Conservation (phyloP, 192 early-diverging fungal species). For the Coemansia sp. region DNA sequence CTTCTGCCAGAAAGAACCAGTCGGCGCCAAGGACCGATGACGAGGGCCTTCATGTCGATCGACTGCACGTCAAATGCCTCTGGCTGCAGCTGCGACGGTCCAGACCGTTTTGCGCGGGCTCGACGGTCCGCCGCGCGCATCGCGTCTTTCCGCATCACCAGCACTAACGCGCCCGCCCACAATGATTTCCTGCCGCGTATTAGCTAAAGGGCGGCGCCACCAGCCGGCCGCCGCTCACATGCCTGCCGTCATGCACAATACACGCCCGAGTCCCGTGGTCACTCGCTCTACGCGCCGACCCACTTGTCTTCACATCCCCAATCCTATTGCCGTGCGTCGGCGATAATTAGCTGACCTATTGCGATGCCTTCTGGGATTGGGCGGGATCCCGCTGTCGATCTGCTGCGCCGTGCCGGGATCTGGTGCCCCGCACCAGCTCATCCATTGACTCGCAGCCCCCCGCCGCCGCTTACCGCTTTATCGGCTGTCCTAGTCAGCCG, state of each 20-base stretch:
- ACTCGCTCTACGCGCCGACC: background rate
- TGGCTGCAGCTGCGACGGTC: background rate
- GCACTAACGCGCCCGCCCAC: background rate
- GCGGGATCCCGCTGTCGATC: no score
- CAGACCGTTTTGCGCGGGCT: background rate
- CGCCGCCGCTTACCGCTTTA: background rate
- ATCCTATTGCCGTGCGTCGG: background rate
- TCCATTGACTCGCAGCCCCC: background rate
- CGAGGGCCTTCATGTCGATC: background rate
- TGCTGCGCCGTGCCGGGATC: background rate
- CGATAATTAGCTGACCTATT: no score
- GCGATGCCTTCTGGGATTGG: no score
- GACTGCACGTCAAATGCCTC: background rate
- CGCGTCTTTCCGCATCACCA: background rate
- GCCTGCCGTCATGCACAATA: conserved; percentile 4
- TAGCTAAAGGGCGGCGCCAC: background rate
- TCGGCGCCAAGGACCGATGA: conserved; percentile 2
- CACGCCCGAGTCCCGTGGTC: background rate
- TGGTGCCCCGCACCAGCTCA: background rate
- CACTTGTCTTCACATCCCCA: background rate
- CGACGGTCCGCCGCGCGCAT: background rate
- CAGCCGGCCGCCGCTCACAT: background rate
- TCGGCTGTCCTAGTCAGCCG: background rate
- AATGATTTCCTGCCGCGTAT: background rate
- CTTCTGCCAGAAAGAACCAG: conserved; percentile 5